A percentile compares a stretch with the other conserved stretches of the same genome.
These are phyloP conservation scores for Meyerozyma guilliermondii DNA, from an alignment of 1,139 yeast genomes.

Conservation along the genomic window DNA sequence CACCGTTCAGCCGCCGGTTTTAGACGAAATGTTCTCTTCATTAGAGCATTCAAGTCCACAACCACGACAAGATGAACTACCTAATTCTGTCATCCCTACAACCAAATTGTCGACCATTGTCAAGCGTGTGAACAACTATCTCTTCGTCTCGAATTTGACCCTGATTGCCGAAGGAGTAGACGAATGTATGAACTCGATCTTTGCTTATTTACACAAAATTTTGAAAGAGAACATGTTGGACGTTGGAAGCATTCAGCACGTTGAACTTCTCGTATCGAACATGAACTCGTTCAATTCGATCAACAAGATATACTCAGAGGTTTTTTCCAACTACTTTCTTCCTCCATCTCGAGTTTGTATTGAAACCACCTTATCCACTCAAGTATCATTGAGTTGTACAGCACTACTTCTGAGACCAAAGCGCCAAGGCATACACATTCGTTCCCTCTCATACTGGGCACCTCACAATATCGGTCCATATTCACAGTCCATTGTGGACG, in stretches of 20 bases:
- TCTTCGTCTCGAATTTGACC: conserved; percentile 51
- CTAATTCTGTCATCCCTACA: no score
- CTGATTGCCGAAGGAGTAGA: conserved; percentile 2
- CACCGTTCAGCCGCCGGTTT: conserved; percentile 35
- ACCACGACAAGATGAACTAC: no score
- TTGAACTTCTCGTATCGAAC: conserved; percentile 55
- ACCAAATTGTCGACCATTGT: not conserved
- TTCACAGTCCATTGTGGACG: conserved; percentile 69
- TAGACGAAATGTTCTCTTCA: conserved; percentile 43
- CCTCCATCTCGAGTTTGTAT: conserved; percentile 93
- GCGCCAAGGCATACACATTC: conserved; percentile 71
- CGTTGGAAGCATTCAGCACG: conserved; percentile 45
- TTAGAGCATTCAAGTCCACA: not conserved
- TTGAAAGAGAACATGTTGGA: conserved; percentile 22
- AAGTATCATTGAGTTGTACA: conserved; percentile 57
- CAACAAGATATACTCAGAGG: conserved; percentile 52
- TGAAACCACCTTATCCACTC: conserved; percentile 46
- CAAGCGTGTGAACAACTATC: not conserved
- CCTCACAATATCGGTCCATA: conserved; percentile 98
- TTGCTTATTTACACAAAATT: conserved; percentile 31
- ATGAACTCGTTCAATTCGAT: conserved; percentile 61
- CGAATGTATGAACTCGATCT: conserved; percentile 16
- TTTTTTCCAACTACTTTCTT: conserved; percentile 49
- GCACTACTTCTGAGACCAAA: conserved; percentile 24
- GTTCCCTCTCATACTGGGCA: conserved; percentile 94